Evolutionary conservation across 331 rosid species (phyloP).

Genomic region (Phaseolus coccineus): DNA sequence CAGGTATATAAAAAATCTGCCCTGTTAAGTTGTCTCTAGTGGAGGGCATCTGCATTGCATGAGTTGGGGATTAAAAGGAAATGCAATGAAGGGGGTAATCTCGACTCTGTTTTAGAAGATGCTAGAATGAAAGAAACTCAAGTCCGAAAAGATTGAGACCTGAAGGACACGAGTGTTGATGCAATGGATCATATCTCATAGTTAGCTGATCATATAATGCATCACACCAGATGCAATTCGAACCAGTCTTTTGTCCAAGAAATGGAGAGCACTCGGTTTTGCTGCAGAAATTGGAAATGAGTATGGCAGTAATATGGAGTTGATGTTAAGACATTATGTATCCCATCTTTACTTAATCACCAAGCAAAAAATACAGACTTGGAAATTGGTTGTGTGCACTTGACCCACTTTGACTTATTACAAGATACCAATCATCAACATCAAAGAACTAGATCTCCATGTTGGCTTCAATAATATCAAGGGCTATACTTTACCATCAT

Average conservation of each 20-base stretch:
- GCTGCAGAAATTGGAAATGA: slow-evolving; percentile 28
- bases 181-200: slow-evolving; percentile 53
- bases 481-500: slow-evolving; percentile 43
- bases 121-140: slow-evolving; percentile 35
- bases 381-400: slow-evolving; percentile 47
- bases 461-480: slow-evolving; percentile 8
- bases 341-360: slow-evolving; percentile 42
- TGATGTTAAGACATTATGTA: slow-evolving; percentile 48
- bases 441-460: slow-evolving; percentile 60
- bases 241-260: slow-evolving; percentile 61
- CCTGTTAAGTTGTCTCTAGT: slow-evolving; percentile 27
- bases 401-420: slow-evolving; percentile 33
- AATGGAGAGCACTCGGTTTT: slow-evolving; percentile 64
- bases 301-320: not conserved
- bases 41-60: not conserved
- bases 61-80: slow-evolving; percentile 39
- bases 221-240: slow-evolving; percentile 59
- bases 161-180: slow-evolving; percentile 36
- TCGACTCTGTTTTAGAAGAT: slow-evolving; percentile 12
- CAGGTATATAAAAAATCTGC: slow-evolving; percentile 15
- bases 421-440: slow-evolving; percentile 17
- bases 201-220: slow-evolving; percentile 61
- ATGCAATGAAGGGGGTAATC: slow-evolving; percentile 25
- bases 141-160: slow-evolving; percentile 20
- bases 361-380: slow-evolving; percentile 28